A percentile compares a stretch with the other conserved stretches of the same genome.
Conservation (phyloP, 345 rosid species). For the Citrus inodora region DNA sequence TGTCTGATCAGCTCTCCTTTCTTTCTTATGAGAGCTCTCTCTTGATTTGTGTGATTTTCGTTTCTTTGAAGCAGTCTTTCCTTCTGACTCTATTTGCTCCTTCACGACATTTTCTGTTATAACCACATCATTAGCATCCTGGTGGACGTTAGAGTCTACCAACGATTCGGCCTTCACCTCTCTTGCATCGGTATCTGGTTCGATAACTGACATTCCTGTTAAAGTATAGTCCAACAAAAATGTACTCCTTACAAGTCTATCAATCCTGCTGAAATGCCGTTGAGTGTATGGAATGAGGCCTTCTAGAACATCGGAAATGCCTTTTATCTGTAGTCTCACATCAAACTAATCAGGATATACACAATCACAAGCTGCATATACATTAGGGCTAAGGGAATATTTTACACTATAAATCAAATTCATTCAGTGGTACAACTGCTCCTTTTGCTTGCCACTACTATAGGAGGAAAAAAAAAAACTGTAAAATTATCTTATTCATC, state of each 20-base stretch:
- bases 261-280: conserved; percentile 87
- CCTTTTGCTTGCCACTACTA: neutral
- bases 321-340: conserved; percentile 52
- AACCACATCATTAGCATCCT: conserved; percentile 2
- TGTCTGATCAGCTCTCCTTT: conserved; percentile 33
- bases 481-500: neutral
- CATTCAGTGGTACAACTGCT: neutral
- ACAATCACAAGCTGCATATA: neutral
- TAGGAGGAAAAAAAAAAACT: neutral
- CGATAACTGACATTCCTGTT: conserved; percentile 77
- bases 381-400: no score
- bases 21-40: conserved; percentile 57
- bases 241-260: conserved; percentile 84
- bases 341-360: conserved; percentile 2
- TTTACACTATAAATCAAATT: neutral
- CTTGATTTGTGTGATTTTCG: conserved; percentile 53
- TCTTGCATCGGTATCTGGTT: conserved; percentile 38
- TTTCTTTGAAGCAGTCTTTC: conserved; percentile 45
- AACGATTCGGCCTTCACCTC: conserved; percentile 9
- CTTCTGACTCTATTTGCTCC: conserved; percentile 24
- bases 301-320: conserved; percentile 82
- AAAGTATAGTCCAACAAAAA: conserved; percentile 84
- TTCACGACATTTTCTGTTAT: neutral
- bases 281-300: conserved; percentile 85
- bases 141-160: neutral